phyloP scores from a whole-genome alignment of 352 stramenopile genomes.

The Globisporangium heterothallicum region DNA sequence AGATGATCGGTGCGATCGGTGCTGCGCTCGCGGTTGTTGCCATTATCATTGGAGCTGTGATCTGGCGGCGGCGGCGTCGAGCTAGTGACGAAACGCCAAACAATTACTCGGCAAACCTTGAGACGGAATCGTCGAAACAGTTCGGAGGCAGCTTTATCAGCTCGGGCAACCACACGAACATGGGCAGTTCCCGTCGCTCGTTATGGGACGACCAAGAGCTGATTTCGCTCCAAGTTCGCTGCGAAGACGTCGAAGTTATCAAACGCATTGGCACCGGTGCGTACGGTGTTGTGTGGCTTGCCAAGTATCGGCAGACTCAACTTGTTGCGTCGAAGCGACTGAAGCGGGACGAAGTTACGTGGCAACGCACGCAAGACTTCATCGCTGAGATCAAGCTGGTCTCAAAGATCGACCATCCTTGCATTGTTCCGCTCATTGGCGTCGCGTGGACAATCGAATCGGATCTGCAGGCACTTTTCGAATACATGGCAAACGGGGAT shows the following conservation, averaged over 20 bases:
- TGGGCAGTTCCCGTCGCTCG: conserved; percentile 14
- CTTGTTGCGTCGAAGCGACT: conserved; percentile 48
- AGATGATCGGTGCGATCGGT: conserved; percentile 4
- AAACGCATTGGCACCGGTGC: conserved; percentile 38
- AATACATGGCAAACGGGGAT: conserved; percentile 63
- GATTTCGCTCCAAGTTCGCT: conserved; percentile 36
- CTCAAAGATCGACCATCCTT: conserved; percentile 46
- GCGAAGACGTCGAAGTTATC: conserved; percentile 48
- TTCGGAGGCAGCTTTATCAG: not conserved
- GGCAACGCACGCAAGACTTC: conserved; percentile 38
- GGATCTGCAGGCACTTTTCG: conserved; percentile 56
- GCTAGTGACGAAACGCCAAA: not conserved
- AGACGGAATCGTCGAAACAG: not conserved
- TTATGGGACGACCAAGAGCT: conserved; percentile 56
- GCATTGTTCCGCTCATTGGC: conserved; percentile 60
- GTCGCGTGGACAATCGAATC: conserved; percentile 53
- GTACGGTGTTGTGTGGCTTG: conserved; percentile 43
- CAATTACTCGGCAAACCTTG: conserved; percentile 1
- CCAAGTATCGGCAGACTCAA: conserved; percentile 30
- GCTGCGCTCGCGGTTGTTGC: not conserved
- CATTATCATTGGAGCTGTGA: conserved; percentile 2
- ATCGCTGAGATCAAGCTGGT: conserved; percentile 72
- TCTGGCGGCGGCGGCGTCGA: conserved; percentile 7
- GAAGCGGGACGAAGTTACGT: conserved; percentile 34
- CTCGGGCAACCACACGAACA: conserved; percentile 5